Percentiles rank a stretch among this genome's conserved stretches.
phyloP scores from a whole-genome alignment of 257 asterid species.

The Petunia axillaris region DNA sequence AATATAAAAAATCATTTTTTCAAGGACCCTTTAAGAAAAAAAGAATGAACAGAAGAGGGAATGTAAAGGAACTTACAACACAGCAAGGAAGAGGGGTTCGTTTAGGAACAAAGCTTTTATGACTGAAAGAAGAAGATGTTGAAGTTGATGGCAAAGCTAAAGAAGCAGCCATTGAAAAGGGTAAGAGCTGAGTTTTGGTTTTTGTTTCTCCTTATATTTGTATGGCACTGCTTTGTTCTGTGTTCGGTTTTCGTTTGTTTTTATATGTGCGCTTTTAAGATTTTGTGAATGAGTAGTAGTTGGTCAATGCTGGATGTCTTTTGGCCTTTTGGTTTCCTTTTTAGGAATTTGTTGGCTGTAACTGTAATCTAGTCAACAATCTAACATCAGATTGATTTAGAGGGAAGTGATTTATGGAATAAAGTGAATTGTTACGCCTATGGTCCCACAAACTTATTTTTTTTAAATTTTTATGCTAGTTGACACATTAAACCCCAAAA shows the following conservation, averaged over 20 bases:
- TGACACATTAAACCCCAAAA: too few species aligned
- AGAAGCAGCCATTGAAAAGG: conserved; percentile 45
- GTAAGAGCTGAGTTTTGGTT: background rate
- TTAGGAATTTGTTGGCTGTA: background rate
- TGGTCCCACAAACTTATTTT: background rate
- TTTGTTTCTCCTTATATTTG: background rate
- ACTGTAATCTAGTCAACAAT: background rate
- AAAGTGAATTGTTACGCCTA: background rate
- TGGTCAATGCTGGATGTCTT: background rate
- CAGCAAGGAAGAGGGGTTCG: conserved; percentile 36
- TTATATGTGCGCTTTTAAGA: background rate
- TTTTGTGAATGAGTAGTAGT: background rate
- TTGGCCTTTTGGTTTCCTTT: background rate
- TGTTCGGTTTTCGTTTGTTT: background rate
- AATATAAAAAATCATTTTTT: background rate
- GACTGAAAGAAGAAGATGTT: conserved; percentile 30
- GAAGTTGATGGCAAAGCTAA: conserved; percentile 48
- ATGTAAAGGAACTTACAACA: conserved; percentile 42
- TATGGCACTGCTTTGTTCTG: conserved; percentile 7
- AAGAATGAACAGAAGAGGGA: background rate
- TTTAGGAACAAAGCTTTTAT: conserved; percentile 31
- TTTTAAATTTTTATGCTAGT: too few species aligned
- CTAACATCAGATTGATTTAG: background rate
- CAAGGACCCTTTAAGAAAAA: background rate
- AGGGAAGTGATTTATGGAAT: background rate